phyloP scores from a whole-genome alignment of 805 yeast species.

The Sungouiozyma intestinalis region DNA sequence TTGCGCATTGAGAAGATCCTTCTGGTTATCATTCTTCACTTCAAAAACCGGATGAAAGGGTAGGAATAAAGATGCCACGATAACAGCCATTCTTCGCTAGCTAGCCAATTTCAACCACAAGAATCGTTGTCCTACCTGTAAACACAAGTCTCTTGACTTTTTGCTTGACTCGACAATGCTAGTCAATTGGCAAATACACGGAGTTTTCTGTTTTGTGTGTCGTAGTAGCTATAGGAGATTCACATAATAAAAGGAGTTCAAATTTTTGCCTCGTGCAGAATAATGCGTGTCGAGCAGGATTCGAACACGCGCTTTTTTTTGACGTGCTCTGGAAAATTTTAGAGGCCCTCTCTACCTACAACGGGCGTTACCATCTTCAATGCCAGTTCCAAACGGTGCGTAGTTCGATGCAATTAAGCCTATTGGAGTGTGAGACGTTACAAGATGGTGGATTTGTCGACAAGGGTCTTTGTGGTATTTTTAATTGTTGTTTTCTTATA shows the following conservation, averaged over 20 bases:
- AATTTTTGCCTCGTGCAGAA: neutral
- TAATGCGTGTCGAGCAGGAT: neutral
- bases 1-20: neutral
- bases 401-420: no score
- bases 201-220: no score
- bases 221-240: no score
- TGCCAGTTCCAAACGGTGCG: no score
- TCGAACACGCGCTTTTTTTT: neutral
- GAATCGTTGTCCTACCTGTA: no score
- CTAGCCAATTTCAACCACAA: no score
- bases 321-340: neutral
- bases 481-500: constrained; percentile 43
- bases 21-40: constrained; percentile 6
- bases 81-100: constrained; percentile 53
- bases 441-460: constrained; percentile 34
- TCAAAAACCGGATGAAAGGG: constrained; percentile 65
- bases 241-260: neutral
- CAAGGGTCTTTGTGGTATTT: constrained; percentile 3
- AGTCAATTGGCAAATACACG: no score
- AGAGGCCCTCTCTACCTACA: neutral
- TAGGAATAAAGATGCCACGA: constrained; percentile 62
- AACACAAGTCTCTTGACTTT: no score
- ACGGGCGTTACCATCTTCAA: no score
- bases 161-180: no score
- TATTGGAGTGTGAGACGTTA: neutral